phyloP scores from a whole-genome alignment of 352 stramenopile genomes.

The Phytophthora citrophthora region DNA sequence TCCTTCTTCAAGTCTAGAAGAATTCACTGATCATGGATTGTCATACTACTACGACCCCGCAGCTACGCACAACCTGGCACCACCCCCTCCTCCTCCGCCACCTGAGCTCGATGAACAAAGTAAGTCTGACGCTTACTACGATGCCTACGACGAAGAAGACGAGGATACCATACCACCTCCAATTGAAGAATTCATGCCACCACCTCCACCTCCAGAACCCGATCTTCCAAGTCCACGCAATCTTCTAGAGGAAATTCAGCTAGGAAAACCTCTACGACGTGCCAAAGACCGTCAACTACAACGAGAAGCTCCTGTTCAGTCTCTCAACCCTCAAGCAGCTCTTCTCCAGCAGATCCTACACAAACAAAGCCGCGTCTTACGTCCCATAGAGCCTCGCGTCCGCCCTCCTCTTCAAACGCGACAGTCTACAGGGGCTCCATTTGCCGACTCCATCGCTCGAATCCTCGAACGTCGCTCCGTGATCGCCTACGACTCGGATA shows the following conservation, averaged over 20 bases:
- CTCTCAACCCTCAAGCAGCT: conserved; percentile 31
- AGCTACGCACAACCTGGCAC: conserved; percentile 20
- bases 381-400: conserved; percentile 33
- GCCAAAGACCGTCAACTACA: neutral
- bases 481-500: conserved; percentile 74
- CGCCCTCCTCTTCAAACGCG: conserved; percentile 10
- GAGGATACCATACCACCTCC: conserved; percentile 9
- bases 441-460: conserved; percentile 63
- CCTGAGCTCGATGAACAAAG: conserved; percentile 32
- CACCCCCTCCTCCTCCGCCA: conserved; percentile 32
- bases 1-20: conserved; percentile 20
- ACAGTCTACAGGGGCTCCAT: conserved; percentile 29
- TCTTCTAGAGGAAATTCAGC: conserved; percentile 46
- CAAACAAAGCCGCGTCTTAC: conserved; percentile 52
- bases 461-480: conserved; percentile 63
- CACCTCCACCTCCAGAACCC: conserved; percentile 5
- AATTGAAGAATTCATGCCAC: conserved; percentile 22
- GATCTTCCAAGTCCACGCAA: conserved; percentile 1
- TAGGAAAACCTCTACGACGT: conserved; percentile 33
- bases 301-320: conserved; percentile 3
- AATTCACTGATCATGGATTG: conserved; percentile 57
- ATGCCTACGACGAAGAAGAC: conserved; percentile 24
- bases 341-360: conserved; percentile 64
- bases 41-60: conserved; percentile 64
- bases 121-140: conserved; percentile 24